Base-by-base conservation (phyloP, 768 basidiomycete species). In the Termitomyces sp. region DNA sequence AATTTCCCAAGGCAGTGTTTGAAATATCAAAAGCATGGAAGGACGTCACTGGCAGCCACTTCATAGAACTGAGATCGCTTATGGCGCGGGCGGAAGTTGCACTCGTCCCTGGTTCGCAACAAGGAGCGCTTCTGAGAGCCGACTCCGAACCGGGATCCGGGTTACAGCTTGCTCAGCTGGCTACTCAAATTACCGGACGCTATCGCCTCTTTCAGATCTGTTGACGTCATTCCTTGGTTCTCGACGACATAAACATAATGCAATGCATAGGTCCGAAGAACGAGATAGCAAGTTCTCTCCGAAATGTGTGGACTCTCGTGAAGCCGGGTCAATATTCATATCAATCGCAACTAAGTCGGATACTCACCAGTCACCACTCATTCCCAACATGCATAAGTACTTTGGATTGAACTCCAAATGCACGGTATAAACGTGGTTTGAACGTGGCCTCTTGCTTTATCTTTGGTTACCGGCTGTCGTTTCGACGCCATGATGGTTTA, bases 1-100 rank as follows among this genome's bases (percentile, higher is more conserved):
- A 57, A 48, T 59, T 59, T 21, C 54, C 67, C 67, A 69, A 64
- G 70, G 72, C 72, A 52, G 67, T 72, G 67, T 63, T 45, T 38
- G 14, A 43, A 31, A 53, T 12, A 9, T 33, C 37, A 30, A 31
- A 10, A 10, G 31, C 9, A 9, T 9, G 31, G 9, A 33, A 10
- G 9, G 31, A 9, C 9, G 23, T 23, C 23, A 23, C 23, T 23
- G 23, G 23, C 23, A 23, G 23, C 23, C 23, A 23, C 23, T 23
- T 23, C 23, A 23, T 23, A 2, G 23, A 33, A 6, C 31, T 33
- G 31, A 33, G 10, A 9, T 33, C 10, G 11, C n/a, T 46, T n/a
- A 28, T 28, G 17, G 28, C n/a, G 10, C 10, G 30, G 9, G 17
- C 17, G 9, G 4, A 9, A 19, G 9, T 47, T 31, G 30, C 31